These are phyloP conservation scores for Chara braunii DNA, from an alignment of 139 green algal species.

Conservation along the genomic window DNA sequence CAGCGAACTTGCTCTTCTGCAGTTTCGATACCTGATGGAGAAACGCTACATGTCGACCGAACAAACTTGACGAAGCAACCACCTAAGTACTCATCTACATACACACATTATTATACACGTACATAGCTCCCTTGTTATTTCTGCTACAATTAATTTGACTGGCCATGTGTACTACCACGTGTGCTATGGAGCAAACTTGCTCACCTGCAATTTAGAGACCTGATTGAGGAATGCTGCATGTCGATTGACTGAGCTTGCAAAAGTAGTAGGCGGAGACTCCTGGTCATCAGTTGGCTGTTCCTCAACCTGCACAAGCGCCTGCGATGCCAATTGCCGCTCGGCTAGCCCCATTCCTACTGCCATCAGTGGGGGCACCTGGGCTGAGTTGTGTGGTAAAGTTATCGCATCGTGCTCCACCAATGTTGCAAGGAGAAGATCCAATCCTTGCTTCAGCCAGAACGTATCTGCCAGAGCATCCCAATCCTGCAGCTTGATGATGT, in stretches of 20 bases:
- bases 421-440: constrained; percentile 82
- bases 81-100: no score
- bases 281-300: constrained; percentile 9
- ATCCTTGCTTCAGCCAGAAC: constrained; percentile 94
- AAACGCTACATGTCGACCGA: no score
- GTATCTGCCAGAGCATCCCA: constrained; percentile 74
- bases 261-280: not conserved
- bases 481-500: constrained; percentile 81
- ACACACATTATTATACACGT: no score
- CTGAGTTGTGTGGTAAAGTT: constrained; percentile 81
- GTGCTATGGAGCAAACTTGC: no score
- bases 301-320: not conserved
- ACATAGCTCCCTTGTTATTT: no score
- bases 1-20: no score
- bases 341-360: not conserved
- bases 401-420: constrained; percentile 75
- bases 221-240: constrained; percentile 57
- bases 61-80: no score
- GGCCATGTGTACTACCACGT: no score
- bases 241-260: constrained; percentile 45
- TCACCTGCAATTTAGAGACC: constrained; percentile 40
- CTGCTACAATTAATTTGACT: no score
- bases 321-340: not conserved
- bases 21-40: no score
- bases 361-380: constrained; percentile 56